Conservation (phyloP, 768 basidiomycete genomes). For the Naganishia vishniacii region DNA sequence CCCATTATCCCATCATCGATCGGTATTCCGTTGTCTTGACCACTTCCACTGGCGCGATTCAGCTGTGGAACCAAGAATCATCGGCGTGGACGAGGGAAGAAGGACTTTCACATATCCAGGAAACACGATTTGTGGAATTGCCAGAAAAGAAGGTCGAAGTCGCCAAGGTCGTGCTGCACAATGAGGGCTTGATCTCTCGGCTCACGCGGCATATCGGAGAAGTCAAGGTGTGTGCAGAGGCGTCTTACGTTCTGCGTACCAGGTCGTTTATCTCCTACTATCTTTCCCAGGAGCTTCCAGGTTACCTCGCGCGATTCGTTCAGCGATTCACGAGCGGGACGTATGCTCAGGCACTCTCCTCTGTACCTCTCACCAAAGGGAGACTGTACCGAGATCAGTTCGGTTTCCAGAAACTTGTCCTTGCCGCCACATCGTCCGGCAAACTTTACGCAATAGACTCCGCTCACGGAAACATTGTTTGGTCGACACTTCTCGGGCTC, state of each 20-base stretch:
- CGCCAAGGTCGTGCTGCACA: constrained; percentile 38
- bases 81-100: constrained; percentile 78
- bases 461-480: constrained; percentile 67
- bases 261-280: too few species aligned
- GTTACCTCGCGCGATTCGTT: constrained; percentile 62
- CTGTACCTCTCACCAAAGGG: constrained; percentile 46
- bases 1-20: constrained; percentile 45
- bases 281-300: constrained; percentile 74
- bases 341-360: constrained; percentile 38
- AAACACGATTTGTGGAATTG: constrained; percentile 69
- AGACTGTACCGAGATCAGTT: constrained; percentile 65
- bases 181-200: constrained; percentile 39
- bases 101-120: constrained; percentile 59
- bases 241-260: neutral
- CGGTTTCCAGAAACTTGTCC: constrained; percentile 77
- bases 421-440: constrained; percentile 64
- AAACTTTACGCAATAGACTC: constrained; percentile 80
- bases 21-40: constrained; percentile 55
- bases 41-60: constrained; percentile 70
- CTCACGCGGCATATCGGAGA: constrained; percentile 39
- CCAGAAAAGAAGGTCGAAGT: constrained; percentile 57
- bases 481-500: constrained; percentile 71
- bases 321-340: constrained; percentile 59
- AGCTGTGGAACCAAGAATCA: constrained; percentile 63
- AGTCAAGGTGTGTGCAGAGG: too few species aligned